Conservation (phyloP, 148 eudicot species). For the Beta vulgaris region DNA sequence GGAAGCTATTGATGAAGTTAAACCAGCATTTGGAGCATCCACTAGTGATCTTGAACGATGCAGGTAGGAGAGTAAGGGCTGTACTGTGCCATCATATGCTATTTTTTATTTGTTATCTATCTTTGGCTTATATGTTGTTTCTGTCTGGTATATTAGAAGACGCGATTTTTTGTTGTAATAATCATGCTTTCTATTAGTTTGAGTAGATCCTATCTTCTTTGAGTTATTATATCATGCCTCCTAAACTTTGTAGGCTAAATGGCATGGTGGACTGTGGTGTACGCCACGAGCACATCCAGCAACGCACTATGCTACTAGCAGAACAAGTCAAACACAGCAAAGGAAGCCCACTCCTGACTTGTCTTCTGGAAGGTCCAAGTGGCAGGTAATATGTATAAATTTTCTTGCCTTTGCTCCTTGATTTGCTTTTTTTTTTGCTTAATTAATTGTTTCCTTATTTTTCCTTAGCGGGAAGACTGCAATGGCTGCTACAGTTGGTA, state of each 20-base stretch:
- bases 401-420: slow-evolving; percentile 3
- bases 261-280: slow-evolving; percentile 90
- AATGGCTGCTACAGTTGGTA: slow-evolving; percentile 94
- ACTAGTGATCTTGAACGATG: slow-evolving; percentile 92
- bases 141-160: background rate
- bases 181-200: background rate
- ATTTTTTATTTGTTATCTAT: background rate
- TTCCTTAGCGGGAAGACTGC: slow-evolving; percentile 84
- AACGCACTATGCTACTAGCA: slow-evolving; percentile 77
- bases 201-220: slow-evolving; percentile 8
- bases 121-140: background rate
- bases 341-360: slow-evolving; percentile 91
- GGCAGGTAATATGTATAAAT: slow-evolving; percentile 59
- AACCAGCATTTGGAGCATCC: slow-evolving; percentile 97
- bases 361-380: slow-evolving; percentile 94
- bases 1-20: slow-evolving; percentile 76
- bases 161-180: background rate
- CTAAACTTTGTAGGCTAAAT: slow-evolving; percentile 57
- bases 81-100: background rate
- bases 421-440: background rate
- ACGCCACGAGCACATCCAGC: slow-evolving; percentile 86
- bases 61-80: slow-evolving; percentile 46
- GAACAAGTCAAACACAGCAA: slow-evolving; percentile 93
- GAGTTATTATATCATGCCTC: background rate
- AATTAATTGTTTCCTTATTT: slow-evolving; percentile 13